A percentile compares a stretch with the other conserved stretches of the same genome.
Evolutionary conservation across 257 asterid species (phyloP).

Genomic region (Solanum arcanum): DNA sequence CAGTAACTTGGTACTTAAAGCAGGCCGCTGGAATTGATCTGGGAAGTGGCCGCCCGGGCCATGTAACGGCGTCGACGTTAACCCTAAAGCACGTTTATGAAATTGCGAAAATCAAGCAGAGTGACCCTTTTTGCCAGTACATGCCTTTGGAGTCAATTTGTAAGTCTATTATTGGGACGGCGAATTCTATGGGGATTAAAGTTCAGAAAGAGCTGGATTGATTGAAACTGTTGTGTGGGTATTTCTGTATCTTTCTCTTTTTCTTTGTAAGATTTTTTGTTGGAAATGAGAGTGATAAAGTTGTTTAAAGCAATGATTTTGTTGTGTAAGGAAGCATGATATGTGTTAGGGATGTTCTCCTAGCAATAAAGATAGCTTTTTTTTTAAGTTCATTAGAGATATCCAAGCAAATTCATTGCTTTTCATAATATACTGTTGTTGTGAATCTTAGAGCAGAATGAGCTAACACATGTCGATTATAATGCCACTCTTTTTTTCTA

Average conservation of each 20-base stretch:
- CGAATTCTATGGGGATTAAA: constrained; percentile 76
- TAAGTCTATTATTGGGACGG: constrained; percentile 75
- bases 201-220: constrained; percentile 66
- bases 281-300: not conserved
- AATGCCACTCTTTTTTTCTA: not conserved
- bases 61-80: constrained; percentile 52
- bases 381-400: not conserved
- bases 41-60: constrained; percentile 76
- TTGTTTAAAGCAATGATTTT: not conserved
- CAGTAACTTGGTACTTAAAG: constrained; percentile 80
- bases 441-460: not conserved
- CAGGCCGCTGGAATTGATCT: constrained; percentile 74
- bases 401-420: not conserved
- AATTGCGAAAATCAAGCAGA: constrained; percentile 83
- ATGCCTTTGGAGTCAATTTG: constrained; percentile 72
- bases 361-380: not conserved
- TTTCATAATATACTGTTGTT: not conserved
- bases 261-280: not conserved
- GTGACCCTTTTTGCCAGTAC: constrained; percentile 67
- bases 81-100: constrained; percentile 76
- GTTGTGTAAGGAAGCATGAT: not conserved
- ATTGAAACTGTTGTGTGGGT: not conserved
- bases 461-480: not conserved
- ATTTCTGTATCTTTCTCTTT: not conserved
- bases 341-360: not conserved